Base-by-base conservation (phyloP, 306 rosid genomes). In the Fragaria vesca region DNA sequence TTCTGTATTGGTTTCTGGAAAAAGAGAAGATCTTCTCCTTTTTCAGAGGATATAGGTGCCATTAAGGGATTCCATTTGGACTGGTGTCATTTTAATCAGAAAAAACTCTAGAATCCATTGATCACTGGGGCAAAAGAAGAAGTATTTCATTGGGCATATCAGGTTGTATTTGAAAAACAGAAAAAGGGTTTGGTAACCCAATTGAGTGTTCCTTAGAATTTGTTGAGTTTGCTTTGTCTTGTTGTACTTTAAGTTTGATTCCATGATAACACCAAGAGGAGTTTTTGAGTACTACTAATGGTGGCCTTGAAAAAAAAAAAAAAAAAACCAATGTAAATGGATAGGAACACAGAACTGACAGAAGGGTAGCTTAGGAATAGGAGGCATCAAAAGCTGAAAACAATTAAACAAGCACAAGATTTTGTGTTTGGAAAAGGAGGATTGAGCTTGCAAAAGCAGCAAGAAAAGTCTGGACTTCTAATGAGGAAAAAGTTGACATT, bases 361-460 rank as follows among this genome's bases (percentile, higher is more conserved):
- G 74, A 62, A 32, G 84, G 83, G 60, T 46, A 62, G 38, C 76
- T 83, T 66, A 43, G 85, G 81, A 71, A 82, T 24, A 51, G 42
- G 52, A 65, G 57, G 43, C 36, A 52, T 68, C 73, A 74, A 67
- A 43, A 80, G 76, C 78, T 71, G 82, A 78, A 58, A 82, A 84
- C 81, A 84, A 70, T 9, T 18, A 11, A 47, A 74, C 62, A 77
- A 67, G 63, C 46, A 43, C 32, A 75, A 69, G 86, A 87, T 86
- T 74, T 87, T 74, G 81, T 88, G 87, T 86, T 81, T 6, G 83
- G 52, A 81, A 85, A 87, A 83, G 86, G 52, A 47, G 81, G 82
- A 84, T 80, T 66, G 78, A 76, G 81, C 55, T 74, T 75, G 78
- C 42, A 78, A 89, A 87, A 80, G 89, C 78, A 82, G 85, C 63